A percentile compares a stretch with the other conserved stretches of the same genome.
phyloP scores from a whole-genome alignment of 2,329 filamentous ascomycete species.

The Sordariomycetes sp. region DNA sequence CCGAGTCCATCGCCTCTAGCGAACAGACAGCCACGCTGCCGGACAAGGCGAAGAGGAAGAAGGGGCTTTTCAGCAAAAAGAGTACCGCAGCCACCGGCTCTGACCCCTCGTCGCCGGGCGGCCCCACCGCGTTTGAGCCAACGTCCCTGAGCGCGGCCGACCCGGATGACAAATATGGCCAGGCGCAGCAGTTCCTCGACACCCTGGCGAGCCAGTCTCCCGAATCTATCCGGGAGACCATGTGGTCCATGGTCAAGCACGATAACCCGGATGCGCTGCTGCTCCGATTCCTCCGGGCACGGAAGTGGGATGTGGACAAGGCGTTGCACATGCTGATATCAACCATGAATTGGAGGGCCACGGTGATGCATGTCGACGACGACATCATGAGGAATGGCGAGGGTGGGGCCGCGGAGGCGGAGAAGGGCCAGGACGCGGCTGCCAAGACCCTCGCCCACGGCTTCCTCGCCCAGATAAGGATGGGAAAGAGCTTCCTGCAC shows the following conservation, averaged over 20 bases:
- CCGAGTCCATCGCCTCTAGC: constrained; percentile 13
- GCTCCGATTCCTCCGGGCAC: constrained; percentile 72
- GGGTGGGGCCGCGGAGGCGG: constrained; percentile 48
- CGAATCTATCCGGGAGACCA: constrained; percentile 63
- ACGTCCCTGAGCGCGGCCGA: constrained; percentile 30
- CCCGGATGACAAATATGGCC: constrained; percentile 82
- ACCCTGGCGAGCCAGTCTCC: constrained; percentile 65
- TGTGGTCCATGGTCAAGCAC: constrained; percentile 92
- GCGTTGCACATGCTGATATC: constrained; percentile 89
- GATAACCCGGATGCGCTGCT: constrained; percentile 83
- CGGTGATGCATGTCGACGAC: constrained; percentile 77
- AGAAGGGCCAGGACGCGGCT: constrained; percentile 39
- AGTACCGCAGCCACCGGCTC: constrained; percentile 9
- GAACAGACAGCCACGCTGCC: constrained; percentile 12
- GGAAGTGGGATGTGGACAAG: constrained; percentile 91
- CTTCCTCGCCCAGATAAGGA: constrained; percentile 69
- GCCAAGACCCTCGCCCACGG: constrained; percentile 58
- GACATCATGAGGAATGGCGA: constrained; percentile 76
- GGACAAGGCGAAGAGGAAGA: constrained; percentile 63
- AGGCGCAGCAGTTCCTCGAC: constrained; percentile 74
- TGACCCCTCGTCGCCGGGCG: constrained; percentile 37
- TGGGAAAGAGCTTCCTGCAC: constrained; percentile 90
- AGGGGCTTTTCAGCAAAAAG: constrained; percentile 53
- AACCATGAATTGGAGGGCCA: constrained; percentile 81
- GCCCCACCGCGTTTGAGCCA: constrained; percentile 18